phyloP scores from a whole-genome alignment of 345 rosid species.

The Hibiscus trionum region DNA sequence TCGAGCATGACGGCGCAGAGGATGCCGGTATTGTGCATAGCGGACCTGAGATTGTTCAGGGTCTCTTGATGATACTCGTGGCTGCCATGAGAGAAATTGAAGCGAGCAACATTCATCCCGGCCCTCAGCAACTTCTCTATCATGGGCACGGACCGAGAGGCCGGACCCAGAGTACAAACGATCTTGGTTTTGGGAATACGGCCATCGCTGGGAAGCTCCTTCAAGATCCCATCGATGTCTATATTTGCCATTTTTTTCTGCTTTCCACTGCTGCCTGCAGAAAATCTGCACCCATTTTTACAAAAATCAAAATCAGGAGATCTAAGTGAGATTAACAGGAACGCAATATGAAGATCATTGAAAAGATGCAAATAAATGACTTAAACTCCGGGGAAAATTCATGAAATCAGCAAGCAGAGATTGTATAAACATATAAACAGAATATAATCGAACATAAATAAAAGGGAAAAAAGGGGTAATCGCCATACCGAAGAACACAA shows the following conservation, averaged over 20 bases:
- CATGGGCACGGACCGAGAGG: neutral
- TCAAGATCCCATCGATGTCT: neutral
- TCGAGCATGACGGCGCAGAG: slow-evolving; percentile 77
- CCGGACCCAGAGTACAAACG: neutral
- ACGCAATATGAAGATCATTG: no score
- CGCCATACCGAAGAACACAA: no score
- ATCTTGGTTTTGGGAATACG: neutral
- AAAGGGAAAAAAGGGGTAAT: no score
- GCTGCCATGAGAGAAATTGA: slow-evolving; percentile 96
- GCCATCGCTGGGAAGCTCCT: neutral
- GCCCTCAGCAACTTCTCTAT: neutral
- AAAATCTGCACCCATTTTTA: no score
- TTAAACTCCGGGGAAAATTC: no score
- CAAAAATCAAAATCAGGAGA: no score
- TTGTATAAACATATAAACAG: no score
- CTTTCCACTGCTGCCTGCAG: no score
- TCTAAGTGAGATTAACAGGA: no score
- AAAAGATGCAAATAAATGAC: no score
- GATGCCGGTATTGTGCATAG: slow-evolving; percentile 53
- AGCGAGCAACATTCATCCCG: slow-evolving; percentile 81
- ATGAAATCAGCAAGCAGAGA: no score
- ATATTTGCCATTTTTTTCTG: slow-evolving; percentile 6
- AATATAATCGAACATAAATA: no score
- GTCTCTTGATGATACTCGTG: slow-evolving; percentile 86
- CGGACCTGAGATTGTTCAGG: slow-evolving; percentile 57